Evolutionary conservation across 768 basidiomycete genomes (phyloP), one percentile per base, ranked within the genome.

Genomic region (Boletellus sp.): DNA sequence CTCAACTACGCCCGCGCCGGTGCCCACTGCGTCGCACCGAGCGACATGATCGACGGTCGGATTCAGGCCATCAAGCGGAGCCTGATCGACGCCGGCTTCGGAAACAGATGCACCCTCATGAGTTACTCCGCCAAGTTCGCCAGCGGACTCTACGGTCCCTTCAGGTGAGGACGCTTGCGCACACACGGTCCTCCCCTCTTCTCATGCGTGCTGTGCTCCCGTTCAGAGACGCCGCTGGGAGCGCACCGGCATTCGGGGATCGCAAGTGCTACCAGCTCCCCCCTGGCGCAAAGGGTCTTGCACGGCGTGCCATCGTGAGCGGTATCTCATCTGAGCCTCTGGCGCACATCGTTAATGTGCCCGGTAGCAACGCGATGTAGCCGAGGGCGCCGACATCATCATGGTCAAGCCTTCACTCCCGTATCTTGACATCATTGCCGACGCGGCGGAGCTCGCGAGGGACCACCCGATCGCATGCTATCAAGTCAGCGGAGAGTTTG

Each of bases 41-140:
- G 94, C 62, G 96, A 98, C 69, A 99, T 99, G 96, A 98, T 98
- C 94, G 96, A 99, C 65, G 96, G 95, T 0, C 78, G 95, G 17
- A 84, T 99, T 55, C 83, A 80, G 54, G 83, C 83, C 13, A 98
- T 99, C 71, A 99, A 99, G 68, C 76, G 81, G 33, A 79, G 76
- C 3, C 74, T 99, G 48, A 90, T 97, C 51, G 85, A 90, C 51
- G 78, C 78, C 37, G 92, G 93, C 16, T 75, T 83, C 39, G 94
- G 85, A 9, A 98, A 97, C 71, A 80, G 80, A 62, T 93, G 90
- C 67, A 87, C 87, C 6, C 76, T 99, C 45, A 98, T 99, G 96
- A 84, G 87, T 39, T 99, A 99, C 66, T 90, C 91, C 9, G 96
- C 96, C 53, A 99, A 99, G 69, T 99, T 99, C 60, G 94, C 96